Base-by-base conservation (phyloP, 2,329 filamentous ascomycete genomes). In the Trichoderma harzianum region DNA sequence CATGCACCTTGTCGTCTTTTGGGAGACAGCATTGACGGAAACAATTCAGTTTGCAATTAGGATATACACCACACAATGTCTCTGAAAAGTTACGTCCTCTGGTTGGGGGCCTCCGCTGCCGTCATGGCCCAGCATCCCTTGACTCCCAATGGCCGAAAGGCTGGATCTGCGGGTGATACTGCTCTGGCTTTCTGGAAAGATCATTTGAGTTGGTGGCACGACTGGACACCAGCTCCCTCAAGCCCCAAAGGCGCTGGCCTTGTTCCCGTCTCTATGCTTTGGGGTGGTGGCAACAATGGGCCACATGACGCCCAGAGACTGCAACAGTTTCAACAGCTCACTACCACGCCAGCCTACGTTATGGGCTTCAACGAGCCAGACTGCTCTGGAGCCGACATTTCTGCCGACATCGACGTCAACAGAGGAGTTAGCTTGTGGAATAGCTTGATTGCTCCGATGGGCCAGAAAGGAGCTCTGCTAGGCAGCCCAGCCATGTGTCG, bases 381-480 rank as follows among this genome's bases (percentile, higher is more conserved):
- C 51, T 74, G 74, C 69, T 43, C 55, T 2, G 74, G 68, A 11
- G 64, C 64, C 8, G 71, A 73, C 57, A 18, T 71, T n/a, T 74
- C 74, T 14, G 74, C 74, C 10, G 28, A 74, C 61, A 73, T 74
- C 14, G 57, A 60, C 18, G 74, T 74, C 5, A 53, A 55, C 43
- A 78, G 83, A 3, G 86, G 86, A 43, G 80, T 74, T 79, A 7
- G 79, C 80, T 11, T 85, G 83, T n/a, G 87, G 84, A 66, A 88
- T 81, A 34, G 84, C 82, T 30, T 89, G 90, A 79, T 93, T 91
- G 76, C 89, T 92, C 4, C 93, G 90, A 30, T 93, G 85, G 34
- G 93, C 84, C 28, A 93, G 80, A 34, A 90, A 86, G 10, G 87
- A 83, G 10, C 85, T 84, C 30, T 86, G 79, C 65, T 91, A 87